Evolutionary conservation across 108 stramenopile species (phyloP).

Genomic region (Mediolabrus comicus): DNA sequence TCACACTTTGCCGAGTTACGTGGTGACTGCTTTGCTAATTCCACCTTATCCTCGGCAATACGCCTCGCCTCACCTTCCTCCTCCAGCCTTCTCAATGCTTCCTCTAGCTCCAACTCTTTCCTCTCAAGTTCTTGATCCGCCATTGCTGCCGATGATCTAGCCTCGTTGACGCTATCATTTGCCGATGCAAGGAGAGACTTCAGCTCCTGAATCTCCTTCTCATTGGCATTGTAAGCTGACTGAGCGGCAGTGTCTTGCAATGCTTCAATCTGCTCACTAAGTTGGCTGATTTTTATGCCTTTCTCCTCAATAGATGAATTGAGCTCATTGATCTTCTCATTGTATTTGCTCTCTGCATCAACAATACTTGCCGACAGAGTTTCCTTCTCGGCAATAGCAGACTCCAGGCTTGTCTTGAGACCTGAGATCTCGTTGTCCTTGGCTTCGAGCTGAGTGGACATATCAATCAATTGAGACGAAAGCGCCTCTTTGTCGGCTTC

Average conservation of each 20-base stretch:
- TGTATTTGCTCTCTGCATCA: constrained; percentile 12
- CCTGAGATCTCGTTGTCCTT: constrained; percentile 23
- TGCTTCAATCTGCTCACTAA: not conserved
- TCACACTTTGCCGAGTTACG: constrained; percentile 34
- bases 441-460: constrained; percentile 21
- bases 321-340: not conserved
- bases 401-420: constrained; percentile 11
- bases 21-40: constrained; percentile 24
- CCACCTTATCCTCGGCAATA: constrained; percentile 41
- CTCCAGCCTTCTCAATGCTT: constrained; percentile 34
- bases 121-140: constrained; percentile 44
- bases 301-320: not conserved
- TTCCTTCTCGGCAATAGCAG: constrained; percentile 4
- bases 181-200: constrained; percentile 57
- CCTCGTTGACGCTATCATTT: constrained; percentile 65
- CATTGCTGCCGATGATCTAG: constrained; percentile 40
- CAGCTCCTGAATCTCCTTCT: constrained; percentile 55
- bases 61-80: constrained; percentile 36
- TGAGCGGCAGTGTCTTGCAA: constrained; percentile 1
- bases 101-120: constrained; percentile 40
- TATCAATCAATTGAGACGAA: constrained; percentile 10
- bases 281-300: constrained; percentile 10
- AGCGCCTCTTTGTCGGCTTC: not conserved
- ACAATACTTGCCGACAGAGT: not conserved
- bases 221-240: constrained; percentile 9